Evolutionary conservation across 1,284 basidiomycete species (phyloP), one percentile per base, ranked within the genome.

Genomic region (Phaffia rhodozyma): DNA sequence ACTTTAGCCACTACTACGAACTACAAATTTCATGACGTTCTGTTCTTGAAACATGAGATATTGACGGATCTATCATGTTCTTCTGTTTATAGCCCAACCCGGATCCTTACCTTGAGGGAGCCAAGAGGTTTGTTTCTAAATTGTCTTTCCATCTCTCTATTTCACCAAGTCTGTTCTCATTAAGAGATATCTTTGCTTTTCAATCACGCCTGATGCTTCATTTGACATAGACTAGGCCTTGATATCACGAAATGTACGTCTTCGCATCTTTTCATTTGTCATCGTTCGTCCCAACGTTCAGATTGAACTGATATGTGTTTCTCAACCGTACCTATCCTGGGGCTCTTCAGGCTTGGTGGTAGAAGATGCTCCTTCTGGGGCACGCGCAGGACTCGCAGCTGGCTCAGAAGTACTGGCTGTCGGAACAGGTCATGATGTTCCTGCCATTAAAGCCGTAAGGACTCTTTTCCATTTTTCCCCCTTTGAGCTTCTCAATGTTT

Each of bases 301-400:
- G 53, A 57, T n/a, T 48, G 34, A 34, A 54, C 63, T 51, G 51
- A 32, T 32, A 49, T 47, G 9, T 58, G 59, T 57, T 58, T 54
- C 21, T 18, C 43, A 20, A 47, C 47, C 58, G 55, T 51, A 56
- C 57, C 58, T 59, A 51, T 51, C 49, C 58, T 51, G 38, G 60
- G 53, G 58, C 56, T 48, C 32, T 1, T 6, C 59, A 87, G 86
- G 85, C 70, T 78, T 91, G 65, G 89, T 91, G 5, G 78, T 91
- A 18, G 89, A 91, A 71, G 89, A 91, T 72, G 89, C 89, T 0
- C 86, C 88, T 3, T 84, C 86, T 6, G 89, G 89, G 0, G 76
- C 91, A 61, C 79, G 77, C 66, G 79, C 86, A 21, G 89, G 88
- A 11, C 82, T 81, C 55, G 83, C 84, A 6, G 85, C 87, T n/a